phyloP scores from a whole-genome alignment of 2,329 filamentous ascomycete species.

The Annulohypoxylon truncatum region DNA sequence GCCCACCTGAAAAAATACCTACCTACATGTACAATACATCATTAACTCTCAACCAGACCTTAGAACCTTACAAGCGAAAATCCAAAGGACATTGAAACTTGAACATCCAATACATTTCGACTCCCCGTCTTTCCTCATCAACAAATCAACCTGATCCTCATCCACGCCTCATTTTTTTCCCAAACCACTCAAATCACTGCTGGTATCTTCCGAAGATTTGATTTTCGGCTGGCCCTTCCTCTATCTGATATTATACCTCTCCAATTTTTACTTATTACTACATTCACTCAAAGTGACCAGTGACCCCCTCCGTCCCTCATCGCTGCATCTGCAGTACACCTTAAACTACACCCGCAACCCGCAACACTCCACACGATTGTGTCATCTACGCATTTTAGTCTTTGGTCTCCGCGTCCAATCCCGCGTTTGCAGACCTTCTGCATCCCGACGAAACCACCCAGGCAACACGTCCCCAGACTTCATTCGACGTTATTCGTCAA shows the following conservation, averaged over 20 bases:
- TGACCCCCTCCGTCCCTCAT: slow-evolving; percentile 7
- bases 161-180: slow-evolving; percentile 27
- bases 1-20: not conserved
- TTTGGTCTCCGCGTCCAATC: slow-evolving; percentile 43
- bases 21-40: slow-evolving; percentile 32
- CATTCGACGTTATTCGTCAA: slow-evolving; percentile 38
- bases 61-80: slow-evolving; percentile 11
- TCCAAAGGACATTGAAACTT: not conserved
- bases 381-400: slow-evolving; percentile 41
- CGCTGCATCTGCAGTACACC: slow-evolving; percentile 40
- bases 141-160: slow-evolving; percentile 33
- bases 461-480: slow-evolving; percentile 21
- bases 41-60: slow-evolving; percentile 8
- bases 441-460: slow-evolving; percentile 39
- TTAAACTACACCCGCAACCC: slow-evolving; percentile 24
- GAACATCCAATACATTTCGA: slow-evolving; percentile 7
- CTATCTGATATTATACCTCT: slow-evolving; percentile 23
- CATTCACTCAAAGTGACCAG: not conserved
- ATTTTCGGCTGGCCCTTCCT: slow-evolving; percentile 35
- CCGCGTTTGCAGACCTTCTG: slow-evolving; percentile 37
- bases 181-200: not conserved
- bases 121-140: slow-evolving; percentile 30
- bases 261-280: slow-evolving; percentile 1
- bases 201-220: slow-evolving; percentile 4
- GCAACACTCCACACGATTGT: slow-evolving; percentile 44